Conservation (phyloP, 306 rosid species). For the Vigna nakashimae region DNA sequence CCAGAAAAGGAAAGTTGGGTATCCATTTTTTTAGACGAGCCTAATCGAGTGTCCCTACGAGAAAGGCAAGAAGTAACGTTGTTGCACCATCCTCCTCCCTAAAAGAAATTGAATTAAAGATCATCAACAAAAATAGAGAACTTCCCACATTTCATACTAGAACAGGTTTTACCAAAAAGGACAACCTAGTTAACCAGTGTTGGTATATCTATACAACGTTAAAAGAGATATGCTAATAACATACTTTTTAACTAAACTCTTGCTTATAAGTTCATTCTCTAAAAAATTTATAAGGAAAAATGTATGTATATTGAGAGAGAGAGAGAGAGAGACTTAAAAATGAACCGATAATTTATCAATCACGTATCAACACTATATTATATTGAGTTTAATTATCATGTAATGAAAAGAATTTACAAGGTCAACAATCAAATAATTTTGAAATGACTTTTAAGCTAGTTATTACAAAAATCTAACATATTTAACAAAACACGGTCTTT, state of each 20-base stretch:
- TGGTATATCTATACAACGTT: neutral
- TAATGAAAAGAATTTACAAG: too few relatives aligned
- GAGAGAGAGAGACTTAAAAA: neutral
- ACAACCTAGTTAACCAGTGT: neutral
- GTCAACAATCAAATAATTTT: too few relatives aligned
- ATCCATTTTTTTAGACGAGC: constrained; percentile 79
- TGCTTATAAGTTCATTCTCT: neutral
- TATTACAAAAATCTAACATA: neutral
- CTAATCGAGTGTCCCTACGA: constrained; percentile 74
- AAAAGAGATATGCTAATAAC: neutral
- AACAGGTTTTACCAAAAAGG: neutral
- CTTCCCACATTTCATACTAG: constrained; percentile 1
- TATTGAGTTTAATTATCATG: neutral
- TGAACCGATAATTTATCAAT: neutral
- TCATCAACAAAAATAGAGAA: constrained; percentile 21
- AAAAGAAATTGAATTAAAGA: constrained; percentile 22
- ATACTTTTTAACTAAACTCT: neutral
- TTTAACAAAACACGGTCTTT: neutral
- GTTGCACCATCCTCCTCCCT: constrained; percentile 99
- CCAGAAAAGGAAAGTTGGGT: constrained; percentile 69
- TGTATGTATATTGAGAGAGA: too few relatives aligned
- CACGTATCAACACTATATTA: neutral
- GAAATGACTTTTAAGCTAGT: neutral
- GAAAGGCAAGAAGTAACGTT: constrained; percentile 72
- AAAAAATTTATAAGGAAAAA: neutral